Conservation (phyloP, 1,139 yeast genomes). For the Lodderomyces parapsilosis region DNA sequence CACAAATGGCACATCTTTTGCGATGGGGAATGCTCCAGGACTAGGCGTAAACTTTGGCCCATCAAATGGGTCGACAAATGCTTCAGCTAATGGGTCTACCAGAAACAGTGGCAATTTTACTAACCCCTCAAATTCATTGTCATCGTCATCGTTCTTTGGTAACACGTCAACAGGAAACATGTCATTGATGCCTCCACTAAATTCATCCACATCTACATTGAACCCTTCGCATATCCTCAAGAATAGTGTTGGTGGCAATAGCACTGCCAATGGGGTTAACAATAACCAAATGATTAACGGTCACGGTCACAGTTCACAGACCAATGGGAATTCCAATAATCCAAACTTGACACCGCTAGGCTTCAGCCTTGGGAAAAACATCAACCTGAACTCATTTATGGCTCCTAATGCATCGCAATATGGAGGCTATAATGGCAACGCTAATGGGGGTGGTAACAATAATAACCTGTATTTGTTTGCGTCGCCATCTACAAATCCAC, state of each 20-base stretch:
- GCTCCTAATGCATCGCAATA: background rate
- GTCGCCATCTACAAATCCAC: constrained; percentile 1
- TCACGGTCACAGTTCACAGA: background rate
- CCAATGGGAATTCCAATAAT: constrained; percentile 1
- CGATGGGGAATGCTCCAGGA: background rate
- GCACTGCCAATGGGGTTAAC: background rate
- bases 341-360: background rate
- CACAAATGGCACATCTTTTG: background rate
- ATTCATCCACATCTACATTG: constrained; percentile 19
- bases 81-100: constrained; percentile 7
- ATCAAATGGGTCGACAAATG: background rate
- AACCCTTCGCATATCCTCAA: constrained; percentile 23
- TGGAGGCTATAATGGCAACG: background rate
- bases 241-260: background rate
- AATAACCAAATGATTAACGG: background rate
- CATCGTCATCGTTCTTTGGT: constrained; percentile 3
- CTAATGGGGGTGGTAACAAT: background rate
- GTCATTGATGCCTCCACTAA: constrained; percentile 17
- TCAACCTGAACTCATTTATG: constrained; percentile 5
- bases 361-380: background rate
- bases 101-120: constrained; percentile 1
- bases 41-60: background rate
- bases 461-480: constrained; percentile 3
- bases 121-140: background rate
- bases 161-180: constrained; percentile 2